Evolutionary conservation across 805 yeast genomes (phyloP).

Genomic region (Lipomyces starkeyi): DNA sequence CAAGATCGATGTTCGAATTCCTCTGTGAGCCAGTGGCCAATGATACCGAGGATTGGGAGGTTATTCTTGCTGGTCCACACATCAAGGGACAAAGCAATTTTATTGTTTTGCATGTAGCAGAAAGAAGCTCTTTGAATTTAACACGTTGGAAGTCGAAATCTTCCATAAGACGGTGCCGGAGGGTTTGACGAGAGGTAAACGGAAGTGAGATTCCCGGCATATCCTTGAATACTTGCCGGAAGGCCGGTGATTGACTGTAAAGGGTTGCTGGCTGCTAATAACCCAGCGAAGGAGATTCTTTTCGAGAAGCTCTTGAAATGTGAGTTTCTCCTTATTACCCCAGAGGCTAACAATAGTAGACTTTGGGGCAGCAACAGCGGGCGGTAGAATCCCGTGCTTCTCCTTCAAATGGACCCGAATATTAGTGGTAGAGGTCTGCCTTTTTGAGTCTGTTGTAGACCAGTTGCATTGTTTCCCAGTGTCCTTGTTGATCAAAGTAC

Average conservation of each 20-base stretch:
- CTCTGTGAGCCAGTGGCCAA: conserved; percentile 7
- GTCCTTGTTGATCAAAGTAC: neutral
- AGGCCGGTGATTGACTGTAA: conserved; percentile 3
- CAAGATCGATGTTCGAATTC: conserved; percentile 3
- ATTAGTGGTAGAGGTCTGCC: conserved; percentile 3
- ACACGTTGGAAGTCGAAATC: conserved; percentile 5
- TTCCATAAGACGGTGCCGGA: conserved; percentile 4
- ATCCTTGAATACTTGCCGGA: neutral
- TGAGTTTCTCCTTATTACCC: too few species aligned
- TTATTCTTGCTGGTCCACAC: conserved; percentile 7
- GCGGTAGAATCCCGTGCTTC: neutral
- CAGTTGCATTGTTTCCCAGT: neutral
- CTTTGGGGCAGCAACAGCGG: too few species aligned
- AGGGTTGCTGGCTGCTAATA: too few species aligned
- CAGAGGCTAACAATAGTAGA: too few species aligned
- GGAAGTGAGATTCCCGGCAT: conserved; percentile 7
- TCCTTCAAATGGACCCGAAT: neutral
- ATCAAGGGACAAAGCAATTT: neutral
- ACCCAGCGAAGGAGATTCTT: too few species aligned
- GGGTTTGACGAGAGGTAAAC: neutral
- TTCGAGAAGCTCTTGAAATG: too few species aligned
- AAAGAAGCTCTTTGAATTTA: neutral
- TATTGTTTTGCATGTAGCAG: conserved; percentile 3
- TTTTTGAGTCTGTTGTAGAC: conserved; percentile 2
- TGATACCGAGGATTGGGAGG: conserved; percentile 1